Evolutionary conservation across 768 basidiomycete genomes (phyloP), one percentile per base, ranked within the genome.

Genomic region (Clathrus columnatus): DNA sequence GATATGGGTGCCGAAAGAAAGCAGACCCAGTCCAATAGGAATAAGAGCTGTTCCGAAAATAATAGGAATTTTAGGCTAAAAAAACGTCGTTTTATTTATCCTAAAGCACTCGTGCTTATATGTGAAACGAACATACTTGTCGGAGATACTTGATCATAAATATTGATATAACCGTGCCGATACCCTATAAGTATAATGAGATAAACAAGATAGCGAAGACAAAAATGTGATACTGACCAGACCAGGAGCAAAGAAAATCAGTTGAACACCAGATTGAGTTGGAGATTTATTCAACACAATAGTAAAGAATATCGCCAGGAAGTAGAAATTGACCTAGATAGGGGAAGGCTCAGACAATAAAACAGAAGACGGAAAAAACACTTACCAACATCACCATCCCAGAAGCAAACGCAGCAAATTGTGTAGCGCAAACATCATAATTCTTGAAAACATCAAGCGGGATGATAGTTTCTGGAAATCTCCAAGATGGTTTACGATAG

Each of bases 241-340:
- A 42, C 78, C 77, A 10, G 79, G 78, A 1, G 76, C 68, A 54
- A 79, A 77, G 61, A 72, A 79, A n/a, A 79, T 61, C n/a, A 79
- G 58, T 61, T 79, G 77, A 24, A 72, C 65, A 29, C 77, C 79
- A 20, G 75, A 68, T 44, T 69, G 63, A 18, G 66, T 63, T n/a
- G 76, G 63, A 11, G 61, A 77, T 67, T 47, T 53, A 43, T 53
- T 20, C 51, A 53, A 21, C 7, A 57, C 48, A 42, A 64, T 61
- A 20, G 70, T 72, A 64, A 76, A 72, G 64, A 80, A 79, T 50
- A 79, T 75, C 0, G 77, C 69, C 43, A 79, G 68, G 58, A 80
- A 79, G 61, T 80, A 80, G 63, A 79, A 78, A 69, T 74, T 73
- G 49, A 76, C 62, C 48, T 63, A 50, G 7, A 59, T 26, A 24